Conservation (phyloP, 495 filamentous ascomycete genomes). For the Annulohypoxylon maeteangense region DNA sequence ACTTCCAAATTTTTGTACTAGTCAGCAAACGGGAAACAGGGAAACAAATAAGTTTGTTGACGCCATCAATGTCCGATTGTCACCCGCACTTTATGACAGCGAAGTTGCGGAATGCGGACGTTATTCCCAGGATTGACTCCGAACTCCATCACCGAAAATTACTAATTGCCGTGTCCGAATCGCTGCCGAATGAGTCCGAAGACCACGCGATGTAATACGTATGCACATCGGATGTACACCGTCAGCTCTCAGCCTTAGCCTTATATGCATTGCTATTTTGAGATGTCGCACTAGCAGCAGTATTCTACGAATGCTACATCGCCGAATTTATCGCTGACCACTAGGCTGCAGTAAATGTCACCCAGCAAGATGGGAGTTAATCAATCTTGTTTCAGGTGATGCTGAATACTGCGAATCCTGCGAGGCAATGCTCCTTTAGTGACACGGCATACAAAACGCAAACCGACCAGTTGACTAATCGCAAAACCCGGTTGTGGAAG, state of each 20-base stretch:
- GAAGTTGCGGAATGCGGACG: not conserved
- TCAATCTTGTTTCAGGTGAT: slow-evolving; percentile 43
- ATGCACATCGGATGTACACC: not conserved
- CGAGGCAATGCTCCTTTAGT: slow-evolving; percentile 20
- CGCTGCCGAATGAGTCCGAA: slow-evolving; percentile 2
- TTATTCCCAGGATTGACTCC: not conserved
- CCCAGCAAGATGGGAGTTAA: slow-evolving; percentile 22
- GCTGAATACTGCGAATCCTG: slow-evolving; percentile 30
- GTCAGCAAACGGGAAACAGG: not conserved
- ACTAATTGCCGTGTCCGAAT: slow-evolving; percentile 1
- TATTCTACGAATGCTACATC: slow-evolving; percentile 7
- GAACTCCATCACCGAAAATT: not conserved
- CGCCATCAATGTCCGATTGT: not conserved
- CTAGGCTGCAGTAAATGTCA: slow-evolving; percentile 28
- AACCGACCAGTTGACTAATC: not conserved
- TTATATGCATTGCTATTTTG: slow-evolving; percentile 36
- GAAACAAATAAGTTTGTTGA: not conserved
- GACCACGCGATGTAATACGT: not conserved
- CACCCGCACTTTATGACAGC: not conserved
- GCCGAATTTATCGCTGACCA: slow-evolving; percentile 31
- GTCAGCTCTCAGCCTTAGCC: slow-evolving; percentile 41
- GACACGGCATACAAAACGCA: slow-evolving; percentile 7
- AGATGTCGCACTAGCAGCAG: slow-evolving; percentile 18
- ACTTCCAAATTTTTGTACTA: not conserved
- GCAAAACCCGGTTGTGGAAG: slow-evolving; percentile 1